A percentile compares a stretch with the other conserved stretches of the same genome.
These are phyloP conservation scores for Penicillium brevicompactum DNA, from an alignment of 2,329 filamentous ascomycete species.

Conservation along the genomic window DNA sequence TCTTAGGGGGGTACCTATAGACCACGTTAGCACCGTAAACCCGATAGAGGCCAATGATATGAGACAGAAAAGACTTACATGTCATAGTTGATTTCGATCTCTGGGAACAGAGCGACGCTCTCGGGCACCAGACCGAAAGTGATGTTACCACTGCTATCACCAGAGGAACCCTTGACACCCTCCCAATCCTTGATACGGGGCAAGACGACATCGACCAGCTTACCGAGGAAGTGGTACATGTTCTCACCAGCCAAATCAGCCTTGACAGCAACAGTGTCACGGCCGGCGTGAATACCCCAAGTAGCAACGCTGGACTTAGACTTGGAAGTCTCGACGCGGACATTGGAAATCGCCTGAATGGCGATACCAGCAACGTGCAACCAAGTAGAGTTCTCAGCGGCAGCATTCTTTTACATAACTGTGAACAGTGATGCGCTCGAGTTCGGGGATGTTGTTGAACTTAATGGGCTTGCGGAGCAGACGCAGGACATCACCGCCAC, in stretches of 20 bases:
- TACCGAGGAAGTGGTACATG: constrained; percentile 88
- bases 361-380: constrained; percentile 83
- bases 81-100: constrained; percentile 93
- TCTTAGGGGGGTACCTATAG: constrained; percentile 63
- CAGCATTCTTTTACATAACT: constrained; percentile 70
- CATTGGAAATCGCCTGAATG: constrained; percentile 81
- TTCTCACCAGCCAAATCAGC: constrained; percentile 75
- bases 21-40: constrained; percentile 6
- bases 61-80: constrained; percentile 59
- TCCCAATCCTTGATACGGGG: constrained; percentile 96
- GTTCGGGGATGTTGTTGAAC: constrained; percentile 82
- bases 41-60: background rate
- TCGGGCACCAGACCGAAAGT: constrained; percentile 76
- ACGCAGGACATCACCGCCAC: constrained; percentile 67
- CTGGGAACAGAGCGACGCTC: constrained; percentile 81
- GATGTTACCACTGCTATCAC: constrained; percentile 87
- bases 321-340: constrained; percentile 69
- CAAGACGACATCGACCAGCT: constrained; percentile 85
- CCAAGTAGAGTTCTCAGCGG: constrained; percentile 70
- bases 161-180: constrained; percentile 73
- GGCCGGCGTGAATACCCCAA: constrained; percentile 73
- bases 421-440: constrained; percentile 80
- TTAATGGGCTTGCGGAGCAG: constrained; percentile 60
- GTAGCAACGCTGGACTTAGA: constrained; percentile 70
- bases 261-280: constrained; percentile 71